phyloP scores from a whole-genome alignment of 805 yeast species.

The Wilhelminamyces savonicus region DNA sequence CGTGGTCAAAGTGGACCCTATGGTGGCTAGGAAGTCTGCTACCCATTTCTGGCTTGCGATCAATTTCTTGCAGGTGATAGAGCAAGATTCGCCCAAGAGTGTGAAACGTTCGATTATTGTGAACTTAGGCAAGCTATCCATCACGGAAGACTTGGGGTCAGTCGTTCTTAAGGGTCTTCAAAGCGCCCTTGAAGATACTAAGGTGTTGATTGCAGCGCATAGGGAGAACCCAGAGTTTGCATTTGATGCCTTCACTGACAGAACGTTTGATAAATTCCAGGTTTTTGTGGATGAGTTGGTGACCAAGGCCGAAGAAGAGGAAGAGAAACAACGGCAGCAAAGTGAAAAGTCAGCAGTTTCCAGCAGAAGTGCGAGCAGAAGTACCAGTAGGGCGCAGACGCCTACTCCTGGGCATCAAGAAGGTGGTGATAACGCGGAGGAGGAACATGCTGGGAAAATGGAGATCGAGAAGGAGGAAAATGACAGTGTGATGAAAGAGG shows the following conservation, averaged over 20 bases:
- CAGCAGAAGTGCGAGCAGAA: constrained; percentile 3
- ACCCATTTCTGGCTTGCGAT: constrained; percentile 53
- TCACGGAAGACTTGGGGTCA: constrained; percentile 22
- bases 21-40: constrained; percentile 34
- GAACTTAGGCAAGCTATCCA: constrained; percentile 41
- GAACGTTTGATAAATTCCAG: constrained; percentile 25
- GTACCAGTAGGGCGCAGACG: neutral
- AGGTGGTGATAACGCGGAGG: neutral
- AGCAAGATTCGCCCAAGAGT: constrained; percentile 43
- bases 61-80: constrained; percentile 47
- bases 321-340: constrained; percentile 4
- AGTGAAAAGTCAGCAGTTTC: constrained; percentile 1
- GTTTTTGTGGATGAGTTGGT: constrained; percentile 16
- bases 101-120: constrained; percentile 48
- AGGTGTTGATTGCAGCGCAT: constrained; percentile 15
- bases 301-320: constrained; percentile 18
- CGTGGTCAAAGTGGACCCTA: constrained; percentile 44
- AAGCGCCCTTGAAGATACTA: constrained; percentile 29
- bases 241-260: constrained; percentile 24
- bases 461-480: constrained; percentile 17
- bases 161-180: constrained; percentile 24
- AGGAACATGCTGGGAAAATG: constrained; percentile 15
- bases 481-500: constrained; percentile 9
- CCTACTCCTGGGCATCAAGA: constrained; percentile 1
- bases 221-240: constrained; percentile 20